Conservation (phyloP, 2,329 filamentous ascomycete species). For the Emergomyces pasteurianus region DNA sequence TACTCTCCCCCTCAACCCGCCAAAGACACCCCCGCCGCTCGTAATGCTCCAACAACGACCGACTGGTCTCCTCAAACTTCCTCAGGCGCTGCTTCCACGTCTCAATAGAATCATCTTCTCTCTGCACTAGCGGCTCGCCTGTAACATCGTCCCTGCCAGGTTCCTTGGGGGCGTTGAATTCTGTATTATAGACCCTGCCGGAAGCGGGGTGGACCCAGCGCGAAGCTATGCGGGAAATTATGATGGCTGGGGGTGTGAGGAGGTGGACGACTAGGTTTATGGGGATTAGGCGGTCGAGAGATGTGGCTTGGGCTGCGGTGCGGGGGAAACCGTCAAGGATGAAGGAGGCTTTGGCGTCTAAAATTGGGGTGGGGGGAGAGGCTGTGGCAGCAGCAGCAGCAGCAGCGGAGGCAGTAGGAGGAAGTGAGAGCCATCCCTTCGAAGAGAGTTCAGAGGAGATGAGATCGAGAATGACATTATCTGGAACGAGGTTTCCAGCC, state of each 20-base stretch:
- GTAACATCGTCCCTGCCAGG: slow-evolving; percentile 79
- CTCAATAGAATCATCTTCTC: slow-evolving; percentile 75
- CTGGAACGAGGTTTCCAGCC: slow-evolving; percentile 77
- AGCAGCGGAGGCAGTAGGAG: slow-evolving; percentile 18
- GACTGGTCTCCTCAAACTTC: slow-evolving; percentile 79
- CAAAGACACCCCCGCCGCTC: slow-evolving; percentile 70
- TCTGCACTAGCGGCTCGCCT: slow-evolving; percentile 69
- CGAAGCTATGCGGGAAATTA: slow-evolving; percentile 78
- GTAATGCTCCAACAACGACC: slow-evolving; percentile 80
- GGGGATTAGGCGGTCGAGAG: slow-evolving; percentile 71
- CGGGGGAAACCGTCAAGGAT: slow-evolving; percentile 94
- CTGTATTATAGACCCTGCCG: slow-evolving; percentile 88
- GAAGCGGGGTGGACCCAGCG: slow-evolving; percentile 90
- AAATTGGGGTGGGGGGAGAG: slow-evolving; percentile 33
- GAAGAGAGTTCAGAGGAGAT: slow-evolving; percentile 80
- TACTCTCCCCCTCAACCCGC: slow-evolving; percentile 78
- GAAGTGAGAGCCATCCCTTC: slow-evolving; percentile 64
- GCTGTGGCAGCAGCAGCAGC: slow-evolving; percentile 25
- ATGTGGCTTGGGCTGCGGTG: slow-evolving; percentile 65
- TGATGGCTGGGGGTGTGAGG: slow-evolving; percentile 72
- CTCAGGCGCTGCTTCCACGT: slow-evolving; percentile 70
- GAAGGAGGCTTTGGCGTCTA: slow-evolving; percentile 72
- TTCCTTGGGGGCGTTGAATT: slow-evolving; percentile 76
- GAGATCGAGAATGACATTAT: slow-evolving; percentile 80
- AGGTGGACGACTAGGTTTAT: slow-evolving; percentile 89